Conservation (phyloP, 176 grass and related monocot species). For the Cocos nucifera region DNA sequence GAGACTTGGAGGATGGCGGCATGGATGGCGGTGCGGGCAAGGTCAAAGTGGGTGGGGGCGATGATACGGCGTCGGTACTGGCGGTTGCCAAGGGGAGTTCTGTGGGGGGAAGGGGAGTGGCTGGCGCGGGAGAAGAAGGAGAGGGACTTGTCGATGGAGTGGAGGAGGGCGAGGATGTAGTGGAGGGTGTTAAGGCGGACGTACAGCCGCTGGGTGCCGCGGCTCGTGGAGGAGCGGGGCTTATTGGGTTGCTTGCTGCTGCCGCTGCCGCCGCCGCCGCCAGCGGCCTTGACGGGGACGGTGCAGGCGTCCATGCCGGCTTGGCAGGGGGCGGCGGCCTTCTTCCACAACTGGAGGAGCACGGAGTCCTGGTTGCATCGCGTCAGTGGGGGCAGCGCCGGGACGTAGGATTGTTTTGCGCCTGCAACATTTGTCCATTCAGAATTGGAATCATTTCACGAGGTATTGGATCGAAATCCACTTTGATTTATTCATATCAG, state of each 20-base stretch:
- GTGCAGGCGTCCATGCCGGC: slow-evolving; percentile 16
- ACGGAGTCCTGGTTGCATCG: slow-evolving; percentile 69
- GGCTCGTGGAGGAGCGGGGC: slow-evolving; percentile 34
- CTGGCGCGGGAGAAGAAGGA: slow-evolving; percentile 19
- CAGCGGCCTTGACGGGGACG: slow-evolving; percentile 11
- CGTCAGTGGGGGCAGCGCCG: slow-evolving; percentile 41
- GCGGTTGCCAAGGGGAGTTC: neutral
- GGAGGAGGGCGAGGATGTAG: slow-evolving; percentile 44
- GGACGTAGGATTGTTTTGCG: slow-evolving; percentile 41
- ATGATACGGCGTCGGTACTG: neutral
- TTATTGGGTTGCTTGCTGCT: slow-evolving; percentile 9
- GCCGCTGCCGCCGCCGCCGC: neutral
- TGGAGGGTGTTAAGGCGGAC: slow-evolving; percentile 63
- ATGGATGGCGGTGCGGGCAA: slow-evolving; percentile 31
- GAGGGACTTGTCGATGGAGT: slow-evolving; percentile 41
- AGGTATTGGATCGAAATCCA: no score
- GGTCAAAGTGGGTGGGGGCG: slow-evolving; percentile 26
- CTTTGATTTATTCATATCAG: no score
- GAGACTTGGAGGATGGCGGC: slow-evolving; percentile 32
- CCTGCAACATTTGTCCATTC: slow-evolving; percentile 11
- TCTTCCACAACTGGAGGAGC: slow-evolving; percentile 50
- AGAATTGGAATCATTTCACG: no score
- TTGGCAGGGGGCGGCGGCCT: slow-evolving; percentile 27
- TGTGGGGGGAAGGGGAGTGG: slow-evolving; percentile 13
- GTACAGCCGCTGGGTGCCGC: slow-evolving; percentile 34